Evolutionary conservation across 257 asterid species (phyloP), one percentile per base, ranked within the genome.

Genomic region (Primulina eburnea): DNA sequence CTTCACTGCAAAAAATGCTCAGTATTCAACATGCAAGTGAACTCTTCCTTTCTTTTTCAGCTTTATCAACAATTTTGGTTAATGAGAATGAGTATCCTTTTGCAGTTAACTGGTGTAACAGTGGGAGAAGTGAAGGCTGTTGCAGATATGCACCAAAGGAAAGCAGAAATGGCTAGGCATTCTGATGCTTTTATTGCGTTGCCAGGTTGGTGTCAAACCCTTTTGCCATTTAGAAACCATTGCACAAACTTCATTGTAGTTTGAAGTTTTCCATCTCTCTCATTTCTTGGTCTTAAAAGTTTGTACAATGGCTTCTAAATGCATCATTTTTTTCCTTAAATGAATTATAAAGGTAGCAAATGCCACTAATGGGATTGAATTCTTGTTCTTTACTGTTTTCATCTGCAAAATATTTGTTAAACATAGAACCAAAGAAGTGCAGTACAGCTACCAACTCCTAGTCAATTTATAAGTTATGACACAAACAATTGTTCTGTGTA

Each of bases 131-230:
- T 93, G 90, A 93, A 89, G 85, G 98, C 95, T 71, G 98, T 93
- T 75, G 89, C 96, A 78, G 95, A 79, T 78, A 93, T 93, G 98
- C 98, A 93, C 75, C 96, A 93, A 88, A 90, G 98, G 82, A 93
- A 93, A 84, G 98, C 98, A 57, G 96, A 93, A 77, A 93, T 93
- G 98, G 90, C 94, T 72, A 90, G 77, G 82, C 95, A 93, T 65
- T 93, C 98, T n/a, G 96, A 93, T 80, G 98, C 98, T 79, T 93
- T 93, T 84, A 93, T 93, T 87, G 98, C 98, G 78, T 89, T 93
- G 77, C 97, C 98, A 83, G 98, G 98, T 92, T 77, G 52, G 88
- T 77, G 73, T 69, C 16, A 50, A 50, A 50, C 7, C 57, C 21
- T 43, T 21, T 21, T 21, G 24, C 24, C 24, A 21, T 21, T 21